These are phyloP conservation scores for Cystofilobasidium bisporidii DNA, from an alignment of 768 basidiomycete genomes.

Conservation along the genomic window DNA sequence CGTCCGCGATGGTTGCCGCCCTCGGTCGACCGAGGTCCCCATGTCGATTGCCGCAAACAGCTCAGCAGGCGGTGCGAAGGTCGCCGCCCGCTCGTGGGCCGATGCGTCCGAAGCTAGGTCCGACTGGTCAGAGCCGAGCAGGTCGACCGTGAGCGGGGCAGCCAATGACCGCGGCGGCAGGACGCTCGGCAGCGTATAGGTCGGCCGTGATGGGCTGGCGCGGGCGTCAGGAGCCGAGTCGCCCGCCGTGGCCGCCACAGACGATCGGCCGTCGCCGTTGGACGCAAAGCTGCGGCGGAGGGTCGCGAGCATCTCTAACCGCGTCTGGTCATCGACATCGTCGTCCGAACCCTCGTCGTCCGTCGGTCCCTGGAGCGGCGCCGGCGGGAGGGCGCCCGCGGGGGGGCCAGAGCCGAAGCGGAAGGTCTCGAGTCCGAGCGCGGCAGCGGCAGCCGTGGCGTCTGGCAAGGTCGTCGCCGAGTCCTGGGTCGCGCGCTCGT, in stretches of 20 bases:
- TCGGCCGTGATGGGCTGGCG: neutral
- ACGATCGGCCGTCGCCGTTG: neutral
- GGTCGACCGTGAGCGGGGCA: no score
- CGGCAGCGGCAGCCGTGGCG: neutral
- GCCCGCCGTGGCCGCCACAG: no score
- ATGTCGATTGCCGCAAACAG: neutral
- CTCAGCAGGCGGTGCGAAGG: no score
- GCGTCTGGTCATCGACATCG: neutral
- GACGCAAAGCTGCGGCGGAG: neutral
- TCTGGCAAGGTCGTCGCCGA: neutral
- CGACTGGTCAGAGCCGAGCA: no score
- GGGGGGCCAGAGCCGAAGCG: neutral
- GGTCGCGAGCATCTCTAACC: neutral
- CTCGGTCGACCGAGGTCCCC: neutral
- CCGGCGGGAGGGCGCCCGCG: neutral
- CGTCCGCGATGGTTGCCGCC: neutral
- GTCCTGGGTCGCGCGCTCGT: neutral
- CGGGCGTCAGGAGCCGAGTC: no score
- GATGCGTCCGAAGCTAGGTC: no score
- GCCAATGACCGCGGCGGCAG: neutral
- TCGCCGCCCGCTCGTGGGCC: no score
- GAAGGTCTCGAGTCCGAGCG: conserved; percentile 1
- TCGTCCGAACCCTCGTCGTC: neutral
- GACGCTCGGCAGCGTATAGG: neutral
- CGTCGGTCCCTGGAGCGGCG: neutral